Conservation (phyloP, 352 stramenopile genomes). For the Phytophthora macrochlamydospora region DNA sequence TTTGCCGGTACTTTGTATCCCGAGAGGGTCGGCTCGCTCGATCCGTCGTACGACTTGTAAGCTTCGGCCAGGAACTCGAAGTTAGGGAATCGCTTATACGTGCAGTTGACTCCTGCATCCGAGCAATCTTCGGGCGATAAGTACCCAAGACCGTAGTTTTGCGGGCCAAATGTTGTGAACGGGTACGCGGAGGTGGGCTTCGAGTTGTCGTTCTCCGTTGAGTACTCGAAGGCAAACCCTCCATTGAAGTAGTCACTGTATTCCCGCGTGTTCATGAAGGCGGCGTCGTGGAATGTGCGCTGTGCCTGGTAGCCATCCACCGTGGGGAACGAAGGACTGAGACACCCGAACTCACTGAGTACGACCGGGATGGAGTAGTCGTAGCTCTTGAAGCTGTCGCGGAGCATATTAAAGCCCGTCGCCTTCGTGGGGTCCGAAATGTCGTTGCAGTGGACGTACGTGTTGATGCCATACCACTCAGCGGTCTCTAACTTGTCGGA, state of each 20-base stretch:
- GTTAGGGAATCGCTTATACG: conserved; percentile 67
- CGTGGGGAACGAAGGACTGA: conserved; percentile 35
- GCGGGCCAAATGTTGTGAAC: conserved; percentile 61
- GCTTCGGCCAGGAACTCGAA: conserved; percentile 58
- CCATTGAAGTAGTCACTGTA: conserved; percentile 70
- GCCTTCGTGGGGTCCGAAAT: conserved; percentile 44
- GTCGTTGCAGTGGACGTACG: conserved; percentile 80
- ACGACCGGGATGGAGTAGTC: conserved; percentile 51
- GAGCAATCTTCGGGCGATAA: conserved; percentile 71
- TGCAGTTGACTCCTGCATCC: conserved; percentile 42
- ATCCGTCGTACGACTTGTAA: conserved; percentile 44
- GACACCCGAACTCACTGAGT: conserved; percentile 40
- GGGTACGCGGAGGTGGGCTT: conserved; percentile 59
- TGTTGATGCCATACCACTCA: conserved; percentile 89
- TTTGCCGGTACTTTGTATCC: conserved; percentile 29
- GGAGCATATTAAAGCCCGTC: conserved; percentile 65
- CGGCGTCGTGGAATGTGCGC: conserved; percentile 74
- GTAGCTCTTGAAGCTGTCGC: conserved; percentile 60
- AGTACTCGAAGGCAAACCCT: conserved; percentile 82
- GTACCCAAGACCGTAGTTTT: conserved; percentile 86
- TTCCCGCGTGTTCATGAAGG: conserved; percentile 53
- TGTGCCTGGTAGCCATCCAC: conserved; percentile 73
- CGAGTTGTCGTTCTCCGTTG: conserved; percentile 78
- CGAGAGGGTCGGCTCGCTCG: conserved; percentile 33
- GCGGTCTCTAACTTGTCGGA: conserved; percentile 68